Evolutionary conservation across 768 basidiomycete genomes (phyloP), one percentile per base, ranked within the genome.

Genomic region (Podaxis sp.): DNA sequence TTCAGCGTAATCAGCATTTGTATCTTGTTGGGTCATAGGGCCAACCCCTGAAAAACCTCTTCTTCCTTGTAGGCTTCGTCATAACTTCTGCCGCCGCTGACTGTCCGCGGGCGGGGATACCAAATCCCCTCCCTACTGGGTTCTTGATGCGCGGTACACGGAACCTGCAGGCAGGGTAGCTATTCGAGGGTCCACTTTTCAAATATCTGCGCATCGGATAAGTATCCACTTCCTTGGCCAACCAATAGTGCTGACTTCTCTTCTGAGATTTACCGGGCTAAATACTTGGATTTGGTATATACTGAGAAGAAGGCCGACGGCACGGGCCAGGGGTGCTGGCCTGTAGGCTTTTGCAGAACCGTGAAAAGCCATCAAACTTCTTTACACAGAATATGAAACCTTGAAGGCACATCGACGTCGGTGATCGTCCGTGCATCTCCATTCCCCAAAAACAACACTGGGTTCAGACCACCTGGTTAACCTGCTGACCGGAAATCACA

Each of bases 111-210:
- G n/a, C 44, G n/a, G 44, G 44, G 20, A n/a, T 46, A 46, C 20
- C 17, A 46, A 46, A 20, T n/a, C 8, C n/a, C n/a, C 20, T 20
- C 20, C n/a, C 20, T 46, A 46, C 15, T 17, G 20, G 44, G n/a
- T 52, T 53, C 33, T 17, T 54, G 52, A 54, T 54, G 52, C 52
- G 52, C 8, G 52, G n/a, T 20, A 17, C n/a, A n/a, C 52, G 52
- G 52, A 54, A 30, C 52, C 52, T 54, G 51, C 51, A 17, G 11
- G 17, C 33, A 54, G 52, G 33, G 52, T 22, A 54, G n/a, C 12
- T 36, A 15, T 33, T 33, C 52, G n/a, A 33, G 10, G 12, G 10
- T 17, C n/a, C 20, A 20, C n/a, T 20, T 17, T 20, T 46, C 8
- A 20, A 46, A 20, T 44, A 33, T 33, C 33, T 33, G 33, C 33